Conservation (phyloP, 192 early-diverging fungal genomes). For the Umbelopsis sp. region DNA sequence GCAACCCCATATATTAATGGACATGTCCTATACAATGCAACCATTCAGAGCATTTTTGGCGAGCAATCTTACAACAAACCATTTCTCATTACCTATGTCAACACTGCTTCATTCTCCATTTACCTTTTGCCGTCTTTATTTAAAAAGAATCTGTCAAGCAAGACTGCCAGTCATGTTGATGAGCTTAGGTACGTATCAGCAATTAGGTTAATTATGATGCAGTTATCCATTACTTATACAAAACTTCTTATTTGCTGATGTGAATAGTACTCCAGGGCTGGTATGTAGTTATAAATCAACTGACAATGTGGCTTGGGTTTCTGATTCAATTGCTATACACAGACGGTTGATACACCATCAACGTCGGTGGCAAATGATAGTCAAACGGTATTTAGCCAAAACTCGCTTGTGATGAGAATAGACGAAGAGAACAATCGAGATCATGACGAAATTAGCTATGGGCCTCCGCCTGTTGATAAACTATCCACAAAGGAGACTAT, state of each 20-base stretch:
- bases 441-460: neutral
- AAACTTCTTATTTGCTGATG: neutral
- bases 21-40: neutral
- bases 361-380: neutral
- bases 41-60: slow-evolving; percentile 63
- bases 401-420: neutral
- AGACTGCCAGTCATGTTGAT: neutral
- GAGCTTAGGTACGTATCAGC: neutral
- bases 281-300: neutral
- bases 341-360: neutral
- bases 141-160: neutral
- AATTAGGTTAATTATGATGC: neutral
- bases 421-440: neutral
- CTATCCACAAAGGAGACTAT: slow-evolving; percentile 50
- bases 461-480: neutral
- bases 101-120: slow-evolving; percentile 74
- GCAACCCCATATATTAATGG: neutral
- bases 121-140: slow-evolving; percentile 58
- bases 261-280: neutral
- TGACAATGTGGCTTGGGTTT: neutral
- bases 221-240: neutral
- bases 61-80: slow-evolving; percentile 72
- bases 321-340: neutral
- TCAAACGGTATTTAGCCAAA: neutral
- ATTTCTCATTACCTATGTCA: slow-evolving; percentile 78